Conservation (phyloP, 2,329 filamentous ascomycete genomes). For the Cercospora janseana region DNA sequence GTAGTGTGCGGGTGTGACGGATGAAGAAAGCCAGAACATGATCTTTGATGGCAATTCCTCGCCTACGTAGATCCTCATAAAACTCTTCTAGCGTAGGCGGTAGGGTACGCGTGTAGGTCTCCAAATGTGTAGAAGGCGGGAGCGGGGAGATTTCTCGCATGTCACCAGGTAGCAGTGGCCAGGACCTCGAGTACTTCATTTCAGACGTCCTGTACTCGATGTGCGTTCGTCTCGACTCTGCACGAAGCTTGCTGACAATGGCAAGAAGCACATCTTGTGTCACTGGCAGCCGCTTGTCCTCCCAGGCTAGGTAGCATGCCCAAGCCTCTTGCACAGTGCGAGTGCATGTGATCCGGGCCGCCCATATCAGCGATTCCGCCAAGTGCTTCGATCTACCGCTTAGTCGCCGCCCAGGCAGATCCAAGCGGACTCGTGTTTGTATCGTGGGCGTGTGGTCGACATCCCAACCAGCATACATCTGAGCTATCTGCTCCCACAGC, state of each 20-base stretch:
- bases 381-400: no score
- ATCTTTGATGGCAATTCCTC: constrained; percentile 51
- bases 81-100: constrained; percentile 61
- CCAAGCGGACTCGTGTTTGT: constrained; percentile 53
- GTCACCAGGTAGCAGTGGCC: constrained; percentile 58
- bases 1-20: constrained; percentile 50
- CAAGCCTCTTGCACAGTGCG: constrained; percentile 63
- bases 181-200: constrained; percentile 14
- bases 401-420: constrained; percentile 23
- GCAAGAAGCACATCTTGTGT: constrained; percentile 51
- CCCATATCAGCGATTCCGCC: constrained; percentile 45
- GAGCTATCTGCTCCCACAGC: constrained; percentile 54
- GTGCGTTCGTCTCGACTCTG: constrained; percentile 23
- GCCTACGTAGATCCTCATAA: constrained; percentile 57
- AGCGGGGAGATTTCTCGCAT: constrained; percentile 54
- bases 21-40: constrained; percentile 58
- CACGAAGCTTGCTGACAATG: constrained; percentile 57
- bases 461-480: constrained; percentile 61
- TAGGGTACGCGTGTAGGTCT: constrained; percentile 61
- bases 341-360: constrained; percentile 58
- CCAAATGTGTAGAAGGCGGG: constrained; percentile 60
- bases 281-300: constrained; percentile 43
- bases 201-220: background rate
- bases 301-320: constrained; percentile 61
- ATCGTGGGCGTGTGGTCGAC: constrained; percentile 62